A percentile compares a stretch with the other conserved stretches of the same genome.
These are phyloP conservation scores for Chlorociboria aeruginascens DNA, from an alignment of 495 filamentous ascomycete species.

Conservation along the genomic window DNA sequence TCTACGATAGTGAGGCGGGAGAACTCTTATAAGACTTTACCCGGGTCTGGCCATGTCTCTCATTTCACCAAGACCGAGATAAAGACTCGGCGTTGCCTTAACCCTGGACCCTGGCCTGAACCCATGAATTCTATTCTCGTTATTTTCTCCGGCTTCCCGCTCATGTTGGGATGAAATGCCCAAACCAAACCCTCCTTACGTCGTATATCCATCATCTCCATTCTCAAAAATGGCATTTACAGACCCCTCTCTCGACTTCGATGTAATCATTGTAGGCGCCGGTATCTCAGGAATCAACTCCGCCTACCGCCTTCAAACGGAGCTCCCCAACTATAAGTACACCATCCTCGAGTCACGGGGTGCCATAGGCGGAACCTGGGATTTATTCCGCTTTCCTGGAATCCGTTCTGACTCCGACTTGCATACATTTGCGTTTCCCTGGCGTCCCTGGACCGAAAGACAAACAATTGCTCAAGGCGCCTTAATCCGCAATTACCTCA, in stretches of 20 bases:
- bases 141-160: too few species aligned
- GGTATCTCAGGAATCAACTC: slow-evolving; percentile 70
- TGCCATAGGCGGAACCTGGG: slow-evolving; percentile 58
- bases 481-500: slow-evolving; percentile 50
- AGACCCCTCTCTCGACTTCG: slow-evolving; percentile 23
- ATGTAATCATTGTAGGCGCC: slow-evolving; percentile 60
- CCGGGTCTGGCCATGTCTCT: too few species aligned
- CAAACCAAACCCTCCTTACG: too few species aligned
- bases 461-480: slow-evolving; percentile 49
- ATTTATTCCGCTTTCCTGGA: slow-evolving; percentile 60
- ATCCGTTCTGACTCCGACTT: slow-evolving; percentile 58
- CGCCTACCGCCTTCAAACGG: slow-evolving; percentile 53
- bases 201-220: too few species aligned
- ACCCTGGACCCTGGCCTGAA: too few species aligned
- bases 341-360: slow-evolving; percentile 50
- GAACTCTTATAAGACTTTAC: too few species aligned
- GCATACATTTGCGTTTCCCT: slow-evolving; percentile 55
- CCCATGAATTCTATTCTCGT: too few species aligned
- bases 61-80: too few species aligned
- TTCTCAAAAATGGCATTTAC: too few species aligned
- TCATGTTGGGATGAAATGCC: too few species aligned
- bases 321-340: slow-evolving; percentile 42
- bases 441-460: slow-evolving; percentile 49
- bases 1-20: too few species aligned
- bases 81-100: too few species aligned